phyloP scores from a whole-genome alignment of 768 basidiomycete species.

The Boletus bicolor region DNA sequence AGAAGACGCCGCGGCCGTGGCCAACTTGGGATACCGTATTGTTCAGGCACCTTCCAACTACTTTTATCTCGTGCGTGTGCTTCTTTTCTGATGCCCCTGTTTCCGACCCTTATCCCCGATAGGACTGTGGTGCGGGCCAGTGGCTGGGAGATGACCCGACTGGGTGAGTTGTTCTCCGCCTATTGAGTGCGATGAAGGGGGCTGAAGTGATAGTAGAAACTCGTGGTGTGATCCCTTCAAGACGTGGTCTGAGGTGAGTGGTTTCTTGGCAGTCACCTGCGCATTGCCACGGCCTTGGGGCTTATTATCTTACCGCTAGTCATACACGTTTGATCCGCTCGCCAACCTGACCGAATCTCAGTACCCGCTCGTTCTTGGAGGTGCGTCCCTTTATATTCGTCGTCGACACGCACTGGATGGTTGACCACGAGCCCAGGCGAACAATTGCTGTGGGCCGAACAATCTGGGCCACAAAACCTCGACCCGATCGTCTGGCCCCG shows the following conservation, averaged over 20 bases:
- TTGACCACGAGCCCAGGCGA: constrained; percentile 26
- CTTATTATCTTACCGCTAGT: constrained; percentile 23
- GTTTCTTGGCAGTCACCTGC: not conserved
- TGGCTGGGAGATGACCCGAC: constrained; percentile 40
- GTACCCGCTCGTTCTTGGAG: constrained; percentile 37
- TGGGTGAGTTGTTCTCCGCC: constrained; percentile 23
- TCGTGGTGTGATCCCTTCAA: constrained; percentile 54
- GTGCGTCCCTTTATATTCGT: constrained; percentile 10
- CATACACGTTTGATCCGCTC: constrained; percentile 51
- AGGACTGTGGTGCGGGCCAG: constrained; percentile 48
- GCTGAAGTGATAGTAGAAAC: constrained; percentile 26
- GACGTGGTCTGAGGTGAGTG: constrained; percentile 45
- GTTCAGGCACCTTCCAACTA: constrained; percentile 50
- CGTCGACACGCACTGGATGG: not conserved
- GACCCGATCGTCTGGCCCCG: constrained; percentile 49
- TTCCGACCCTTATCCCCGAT: not conserved
- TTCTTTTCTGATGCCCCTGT: not conserved
- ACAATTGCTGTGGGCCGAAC: constrained; percentile 47
- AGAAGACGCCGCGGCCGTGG: constrained; percentile 37
- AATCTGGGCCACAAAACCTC: constrained; percentile 41
- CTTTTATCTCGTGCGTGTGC: constrained; percentile 44
- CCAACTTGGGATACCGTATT: constrained; percentile 39
- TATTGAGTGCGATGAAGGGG: not conserved
- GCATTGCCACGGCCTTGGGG: not conserved
- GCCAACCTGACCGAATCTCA: constrained; percentile 38